Evolutionary conservation across 805 yeast genomes (phyloP), one percentile per base, ranked within the genome.

Genomic region (Wickerhamomyces sydowiorum): DNA sequence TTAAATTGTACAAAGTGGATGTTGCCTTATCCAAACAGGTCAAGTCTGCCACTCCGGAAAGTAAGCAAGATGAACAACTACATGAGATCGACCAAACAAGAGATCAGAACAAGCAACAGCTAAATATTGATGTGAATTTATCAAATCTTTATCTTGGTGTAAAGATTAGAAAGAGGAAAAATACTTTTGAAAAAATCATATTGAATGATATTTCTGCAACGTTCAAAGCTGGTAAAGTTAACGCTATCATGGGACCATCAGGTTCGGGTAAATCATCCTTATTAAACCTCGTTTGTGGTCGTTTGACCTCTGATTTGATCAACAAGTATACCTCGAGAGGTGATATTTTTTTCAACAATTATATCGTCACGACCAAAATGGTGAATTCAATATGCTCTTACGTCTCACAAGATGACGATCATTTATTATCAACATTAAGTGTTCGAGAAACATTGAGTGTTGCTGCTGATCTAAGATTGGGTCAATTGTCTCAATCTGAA

Each of bases 391-490:
- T 77, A 21, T 73, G 88, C 35, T 86, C 91, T 0, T 87, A 83
- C 61, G 96, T 87, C 18, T 75, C 86, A 6, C 96, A 87, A 55
- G 86, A 82, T 49, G 96, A 87, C 56, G 81, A 78, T 47, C 80
- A 85, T 30, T 65, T 87, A 40, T 63, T 86, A 32, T 75, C 91
- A 1, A 69, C 79, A 7, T 65, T 87, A 41, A 86, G 96, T 0
- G 96, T 88, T 2, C 59, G 80, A 38, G 96, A 87, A 60, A 86
- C 95, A 0, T 62, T 87, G 19, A 67, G 69, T 42, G 85, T 70
- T 62, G 88, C 89, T 25, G 95, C 95, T 0, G 72, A 66, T 34
- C 60, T 88, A 36, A 65, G 96, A 46, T 60, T 86, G 14, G 79
- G 86, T 0, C 55, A 56, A 15, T 41, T 66, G 28, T 54, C 64